Evolutionary conservation across 2,329 filamentous ascomycete species (phyloP).

Genomic region (Aspergillus piperis): DNA sequence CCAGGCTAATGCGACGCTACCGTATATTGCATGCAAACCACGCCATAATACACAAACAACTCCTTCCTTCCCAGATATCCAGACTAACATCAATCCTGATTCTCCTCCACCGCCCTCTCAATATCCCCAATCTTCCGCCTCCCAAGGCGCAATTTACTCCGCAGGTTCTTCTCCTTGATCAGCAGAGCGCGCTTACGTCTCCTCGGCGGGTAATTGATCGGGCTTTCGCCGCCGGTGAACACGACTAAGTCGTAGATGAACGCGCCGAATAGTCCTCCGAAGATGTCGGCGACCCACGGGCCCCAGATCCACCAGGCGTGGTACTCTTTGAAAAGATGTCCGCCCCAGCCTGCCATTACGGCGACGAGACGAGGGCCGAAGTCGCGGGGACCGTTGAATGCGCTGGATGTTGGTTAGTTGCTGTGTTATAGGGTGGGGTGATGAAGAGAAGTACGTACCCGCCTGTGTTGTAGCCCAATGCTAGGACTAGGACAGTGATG

Average conservation of each 20-base stretch:
- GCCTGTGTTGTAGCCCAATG: slow-evolving; percentile 40
- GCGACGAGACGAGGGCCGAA: slow-evolving; percentile 38
- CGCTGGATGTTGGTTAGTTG: slow-evolving; percentile 17
- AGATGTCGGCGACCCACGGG: slow-evolving; percentile 37
- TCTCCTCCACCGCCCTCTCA: slow-evolving; percentile 17
- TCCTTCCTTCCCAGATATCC: too few relatives aligned
- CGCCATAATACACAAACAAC: neutral
- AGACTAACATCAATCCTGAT: neutral
- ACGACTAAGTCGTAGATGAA: slow-evolving; percentile 40
- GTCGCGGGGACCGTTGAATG: slow-evolving; percentile 40
- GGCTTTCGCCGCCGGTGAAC: slow-evolving; percentile 42
- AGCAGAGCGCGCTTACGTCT: slow-evolving; percentile 38
- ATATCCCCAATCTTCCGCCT: slow-evolving; percentile 21
- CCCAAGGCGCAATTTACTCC: slow-evolving; percentile 18
- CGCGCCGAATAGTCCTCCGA: slow-evolving; percentile 34
- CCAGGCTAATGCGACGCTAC: neutral
- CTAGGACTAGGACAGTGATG: slow-evolving; percentile 14
- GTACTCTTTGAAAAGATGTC: slow-evolving; percentile 25
- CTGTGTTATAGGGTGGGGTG: rapidly evolving
- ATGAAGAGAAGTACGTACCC: slow-evolving; percentile 19
- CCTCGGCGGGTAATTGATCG: slow-evolving; percentile 46
- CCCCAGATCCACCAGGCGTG: slow-evolving; percentile 41
- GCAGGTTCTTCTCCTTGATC: slow-evolving; percentile 32
- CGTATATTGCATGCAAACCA: neutral
- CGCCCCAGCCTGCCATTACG: slow-evolving; percentile 36